phyloP scores from a whole-genome alignment of 2,329 filamentous ascomycete species.

The Xylariaceae sp. region DNA sequence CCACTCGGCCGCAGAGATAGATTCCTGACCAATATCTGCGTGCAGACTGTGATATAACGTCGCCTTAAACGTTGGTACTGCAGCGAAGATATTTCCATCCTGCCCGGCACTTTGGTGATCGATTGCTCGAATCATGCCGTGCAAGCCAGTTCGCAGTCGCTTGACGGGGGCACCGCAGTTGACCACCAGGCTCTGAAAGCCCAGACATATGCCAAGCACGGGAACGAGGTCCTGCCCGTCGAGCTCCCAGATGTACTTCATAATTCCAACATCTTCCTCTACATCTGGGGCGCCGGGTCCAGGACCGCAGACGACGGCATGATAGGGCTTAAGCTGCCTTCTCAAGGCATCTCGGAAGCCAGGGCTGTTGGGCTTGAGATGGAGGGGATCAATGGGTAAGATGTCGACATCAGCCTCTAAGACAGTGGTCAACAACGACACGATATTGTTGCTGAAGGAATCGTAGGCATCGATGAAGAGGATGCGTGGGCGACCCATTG shows the following conservation, averaged over 20 bases:
- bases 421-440: conserved; percentile 68
- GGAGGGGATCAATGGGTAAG: conserved; percentile 64
- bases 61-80: conserved; percentile 56
- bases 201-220: conserved; percentile 81
- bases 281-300: conserved; percentile 77
- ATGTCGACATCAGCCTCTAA: conserved; percentile 64
- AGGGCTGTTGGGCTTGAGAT: conserved; percentile 40
- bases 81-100: conserved; percentile 59
- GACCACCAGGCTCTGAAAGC: conserved; percentile 75
- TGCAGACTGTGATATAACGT: conserved; percentile 71
- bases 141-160: conserved; percentile 65
- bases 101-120: conserved; percentile 40
- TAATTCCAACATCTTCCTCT: conserved; percentile 73
- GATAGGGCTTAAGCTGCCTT: conserved; percentile 55
- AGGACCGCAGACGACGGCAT: conserved; percentile 84
- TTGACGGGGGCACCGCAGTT: conserved; percentile 62
- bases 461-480: conserved; percentile 95
- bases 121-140: conserved; percentile 72
- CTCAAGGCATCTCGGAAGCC: conserved; percentile 43
- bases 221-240: conserved; percentile 58
- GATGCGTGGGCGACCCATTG: conserved; percentile 46
- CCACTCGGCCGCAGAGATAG: conserved; percentile 35
- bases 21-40: conserved; percentile 49
- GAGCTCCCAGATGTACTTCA: conserved; percentile 69
- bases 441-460: conserved; percentile 94